Conservation (phyloP, 2,329 filamentous ascomycete genomes). For the Alternaria triticina region DNA sequence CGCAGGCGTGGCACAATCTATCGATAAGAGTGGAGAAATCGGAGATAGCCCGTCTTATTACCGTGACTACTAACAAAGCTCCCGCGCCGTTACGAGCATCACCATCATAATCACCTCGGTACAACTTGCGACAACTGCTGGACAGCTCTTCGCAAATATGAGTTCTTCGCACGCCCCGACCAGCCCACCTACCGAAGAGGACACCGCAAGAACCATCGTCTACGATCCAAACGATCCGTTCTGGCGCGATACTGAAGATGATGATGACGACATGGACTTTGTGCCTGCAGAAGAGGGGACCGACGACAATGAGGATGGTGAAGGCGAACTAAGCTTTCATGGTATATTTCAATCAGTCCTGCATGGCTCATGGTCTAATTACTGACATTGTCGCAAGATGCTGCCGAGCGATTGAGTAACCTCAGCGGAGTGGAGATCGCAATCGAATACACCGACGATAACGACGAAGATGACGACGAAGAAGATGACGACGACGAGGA, state of each 20-base stretch:
- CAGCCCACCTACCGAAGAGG: constrained; percentile 33
- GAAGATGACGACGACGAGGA: constrained; percentile 15
- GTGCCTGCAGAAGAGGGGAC: constrained; percentile 52
- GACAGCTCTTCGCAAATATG: constrained; percentile 24
- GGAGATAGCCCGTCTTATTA: constrained; percentile 10
- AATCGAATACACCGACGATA: constrained; percentile 49
- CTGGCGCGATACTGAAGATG: constrained; percentile 42
- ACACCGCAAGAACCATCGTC: constrained; percentile 32
- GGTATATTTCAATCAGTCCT: constrained; percentile 24
- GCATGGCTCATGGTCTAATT: not conserved
- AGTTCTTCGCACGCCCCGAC: constrained; percentile 32
- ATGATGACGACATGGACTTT: constrained; percentile 60
- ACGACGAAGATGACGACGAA: constrained; percentile 43
- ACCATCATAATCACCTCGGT: constrained; percentile 8
- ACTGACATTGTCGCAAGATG: constrained; percentile 37
- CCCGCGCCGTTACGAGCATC: constrained; percentile 6
- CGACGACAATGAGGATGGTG: constrained; percentile 49
- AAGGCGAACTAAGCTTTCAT: constrained; percentile 45
- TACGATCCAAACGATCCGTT: constrained; percentile 44
- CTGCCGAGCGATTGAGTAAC: constrained; percentile 50
- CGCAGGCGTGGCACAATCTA: not conserved
- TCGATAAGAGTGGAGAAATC: constrained; percentile 15
- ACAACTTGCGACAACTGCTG: constrained; percentile 1
- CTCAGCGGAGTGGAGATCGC: constrained; percentile 52
- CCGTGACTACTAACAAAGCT: constrained; percentile 13